These are phyloP conservation scores for Fusarium bactridioides DNA, from an alignment of 2,329 filamentous ascomycete species.

Conservation along the genomic window DNA sequence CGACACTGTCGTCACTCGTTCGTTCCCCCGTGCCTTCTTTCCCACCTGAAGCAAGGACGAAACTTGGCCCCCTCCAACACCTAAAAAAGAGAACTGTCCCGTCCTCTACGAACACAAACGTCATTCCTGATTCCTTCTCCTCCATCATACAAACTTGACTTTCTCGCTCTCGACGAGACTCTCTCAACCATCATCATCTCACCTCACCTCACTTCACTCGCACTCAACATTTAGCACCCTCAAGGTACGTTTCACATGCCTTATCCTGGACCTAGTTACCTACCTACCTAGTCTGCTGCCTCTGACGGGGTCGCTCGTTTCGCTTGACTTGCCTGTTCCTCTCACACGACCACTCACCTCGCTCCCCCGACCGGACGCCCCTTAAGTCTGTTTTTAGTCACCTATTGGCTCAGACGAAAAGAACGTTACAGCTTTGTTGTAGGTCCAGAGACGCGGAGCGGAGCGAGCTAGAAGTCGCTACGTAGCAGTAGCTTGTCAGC, in stretches of 20 bases:
- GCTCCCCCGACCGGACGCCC: conserved; percentile 26
- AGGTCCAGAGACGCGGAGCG: conserved; percentile 25
- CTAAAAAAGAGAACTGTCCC: conserved; percentile 26
- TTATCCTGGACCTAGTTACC: conserved; percentile 14
- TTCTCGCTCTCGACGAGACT: not conserved
- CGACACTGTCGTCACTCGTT: conserved; percentile 34
- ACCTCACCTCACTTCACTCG: not conserved
- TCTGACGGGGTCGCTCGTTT: conserved; percentile 33
- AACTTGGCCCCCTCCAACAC: conserved; percentile 26
- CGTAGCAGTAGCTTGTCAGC: conserved; percentile 22
- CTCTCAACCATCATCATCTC: not conserved
- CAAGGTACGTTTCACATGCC: conserved; percentile 29
- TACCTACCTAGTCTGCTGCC: conserved; percentile 1
- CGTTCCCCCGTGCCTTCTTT: conserved; percentile 3
- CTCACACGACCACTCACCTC: conserved; percentile 32
- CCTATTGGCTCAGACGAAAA: conserved; percentile 13
- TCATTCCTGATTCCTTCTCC: conserved; percentile 25
- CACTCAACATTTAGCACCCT: conserved; percentile 12
- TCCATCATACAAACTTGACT: conserved; percentile 6
- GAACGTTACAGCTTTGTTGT: conserved; percentile 11
- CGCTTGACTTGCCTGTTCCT: conserved; percentile 38
- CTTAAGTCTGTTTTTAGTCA: conserved; percentile 32
- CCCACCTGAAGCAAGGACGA: conserved; percentile 9
- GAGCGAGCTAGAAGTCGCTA: conserved; percentile 32
- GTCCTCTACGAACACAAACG: conserved; percentile 28